These are phyloP conservation scores for Raphidocelis subcapitata DNA, from an alignment of 139 green algal species.

Conservation along the genomic window DNA sequence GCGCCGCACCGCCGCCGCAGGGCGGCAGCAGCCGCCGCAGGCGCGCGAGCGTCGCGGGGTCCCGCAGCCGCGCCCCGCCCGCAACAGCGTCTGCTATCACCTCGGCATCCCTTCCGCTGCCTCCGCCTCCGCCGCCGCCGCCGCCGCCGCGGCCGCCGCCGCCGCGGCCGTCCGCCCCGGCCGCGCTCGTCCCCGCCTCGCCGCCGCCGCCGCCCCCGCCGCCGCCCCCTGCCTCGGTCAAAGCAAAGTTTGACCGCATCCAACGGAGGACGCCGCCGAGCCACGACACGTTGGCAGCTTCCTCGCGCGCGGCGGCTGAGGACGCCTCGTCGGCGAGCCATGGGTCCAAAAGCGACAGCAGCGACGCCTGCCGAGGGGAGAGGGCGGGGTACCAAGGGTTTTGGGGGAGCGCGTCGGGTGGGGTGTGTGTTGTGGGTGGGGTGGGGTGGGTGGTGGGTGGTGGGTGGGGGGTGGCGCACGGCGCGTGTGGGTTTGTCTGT, in stretches of 20 bases:
- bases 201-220: conserved; percentile 13
- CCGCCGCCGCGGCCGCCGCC: background rate
- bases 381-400: background rate
- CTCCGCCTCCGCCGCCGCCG: background rate
- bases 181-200: background rate
- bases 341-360: conserved; percentile 50
- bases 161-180: background rate
- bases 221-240: background rate
- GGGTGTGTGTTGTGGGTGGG: background rate
- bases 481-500: no score
- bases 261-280: conserved; percentile 42
- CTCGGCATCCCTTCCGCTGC: no score
- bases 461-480: no score
- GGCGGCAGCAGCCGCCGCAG: background rate
- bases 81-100: no score
- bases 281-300: conserved; percentile 25
- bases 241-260: conserved; percentile 27
- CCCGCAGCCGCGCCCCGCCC: no score
- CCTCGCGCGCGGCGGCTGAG: conserved; percentile 15
- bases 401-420: background rate
- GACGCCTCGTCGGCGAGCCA: background rate
- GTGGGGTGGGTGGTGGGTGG: background rate
- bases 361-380: conserved; percentile 30
- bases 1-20: background rate
- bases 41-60: no score